These are phyloP conservation scores for Capsella rubella DNA, from an alignment of 441 rosid genomes.

Conservation along the genomic window DNA sequence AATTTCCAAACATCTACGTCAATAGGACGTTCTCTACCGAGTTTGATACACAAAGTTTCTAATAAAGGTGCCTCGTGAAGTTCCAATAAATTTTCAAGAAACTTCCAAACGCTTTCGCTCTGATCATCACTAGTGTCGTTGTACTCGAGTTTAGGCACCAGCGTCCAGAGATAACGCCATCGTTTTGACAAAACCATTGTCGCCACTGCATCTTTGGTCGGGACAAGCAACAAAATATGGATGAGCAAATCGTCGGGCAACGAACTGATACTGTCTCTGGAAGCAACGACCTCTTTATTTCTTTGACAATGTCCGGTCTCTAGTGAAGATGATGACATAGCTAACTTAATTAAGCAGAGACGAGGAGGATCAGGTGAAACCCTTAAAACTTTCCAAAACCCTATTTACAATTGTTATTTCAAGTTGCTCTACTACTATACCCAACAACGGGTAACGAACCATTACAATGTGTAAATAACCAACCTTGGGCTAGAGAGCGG, in stretches of 20 bases:
- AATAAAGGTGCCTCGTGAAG: slow-evolving; percentile 3
- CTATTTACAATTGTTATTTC: background rate
- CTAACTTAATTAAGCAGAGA: background rate
- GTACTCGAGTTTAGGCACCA: background rate
- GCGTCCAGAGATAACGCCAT: background rate
- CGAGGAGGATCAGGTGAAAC: background rate
- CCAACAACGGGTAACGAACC: no score
- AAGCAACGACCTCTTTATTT: background rate
- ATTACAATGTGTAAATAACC: background rate
- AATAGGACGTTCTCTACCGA: background rate
- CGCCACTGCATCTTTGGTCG: slow-evolving; percentile 2
- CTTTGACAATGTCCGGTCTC: background rate
- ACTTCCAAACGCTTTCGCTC: background rate
- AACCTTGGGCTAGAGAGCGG: background rate
- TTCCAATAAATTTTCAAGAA: background rate
- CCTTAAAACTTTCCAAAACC: background rate
- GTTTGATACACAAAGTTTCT: background rate
- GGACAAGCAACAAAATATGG: background rate
- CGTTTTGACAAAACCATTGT: slow-evolving; percentile 10
- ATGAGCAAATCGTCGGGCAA: slow-evolving; percentile 5
- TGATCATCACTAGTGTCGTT: background rate
- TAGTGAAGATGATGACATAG: background rate
- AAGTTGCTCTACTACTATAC: no score
- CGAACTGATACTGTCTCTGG: background rate
- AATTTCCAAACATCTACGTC: background rate